Conservation (phyloP, 805 yeast genomes). For the Kodamaea laetipori region DNA sequence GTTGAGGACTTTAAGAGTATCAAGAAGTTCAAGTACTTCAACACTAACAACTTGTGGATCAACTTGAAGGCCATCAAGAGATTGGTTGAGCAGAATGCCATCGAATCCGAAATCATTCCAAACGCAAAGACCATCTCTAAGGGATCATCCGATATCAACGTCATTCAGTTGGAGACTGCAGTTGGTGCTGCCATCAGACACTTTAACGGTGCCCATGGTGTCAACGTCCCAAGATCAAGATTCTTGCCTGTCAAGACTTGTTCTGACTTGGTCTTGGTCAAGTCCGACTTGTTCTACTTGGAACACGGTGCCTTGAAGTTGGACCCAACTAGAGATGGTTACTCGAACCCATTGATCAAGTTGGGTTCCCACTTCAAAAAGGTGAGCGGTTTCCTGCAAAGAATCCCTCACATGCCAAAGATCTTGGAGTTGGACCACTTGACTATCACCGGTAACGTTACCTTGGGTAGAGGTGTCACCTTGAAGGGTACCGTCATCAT, state of each 20-base stretch:
- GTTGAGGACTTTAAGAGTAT: constrained; percentile 97
- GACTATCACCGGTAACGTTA: constrained; percentile 96
- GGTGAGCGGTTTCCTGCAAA: constrained; percentile 84
- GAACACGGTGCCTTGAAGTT: constrained; percentile 88
- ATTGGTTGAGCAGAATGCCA: constrained; percentile 77
- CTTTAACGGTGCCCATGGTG: constrained; percentile 94
- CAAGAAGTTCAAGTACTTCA: constrained; percentile 96
- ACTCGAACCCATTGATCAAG: constrained; percentile 90
- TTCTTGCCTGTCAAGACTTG: constrained; percentile 98
- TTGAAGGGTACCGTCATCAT: constrained; percentile 97
- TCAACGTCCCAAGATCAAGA: constrained; percentile 96
- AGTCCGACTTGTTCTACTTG: constrained; percentile 88
- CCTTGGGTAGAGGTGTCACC: constrained; percentile 83
- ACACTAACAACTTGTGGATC: constrained; percentile 98
- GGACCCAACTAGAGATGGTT: constrained; percentile 85
- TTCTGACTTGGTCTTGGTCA: constrained; percentile 90
- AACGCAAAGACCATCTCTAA: constrained; percentile 80
- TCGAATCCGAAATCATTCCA: constrained; percentile 93
- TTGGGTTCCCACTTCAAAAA: constrained; percentile 96
- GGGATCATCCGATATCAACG: constrained; percentile 79
- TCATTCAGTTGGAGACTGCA: constrained; percentile 95
- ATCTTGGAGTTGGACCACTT: constrained; percentile 95
- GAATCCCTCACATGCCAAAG: constrained; percentile 94
- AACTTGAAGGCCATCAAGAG: constrained; percentile 92
- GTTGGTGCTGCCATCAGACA: constrained; percentile 99